Conservation (phyloP, 805 yeast species). For the Myxozyma mucilagina region DNA sequence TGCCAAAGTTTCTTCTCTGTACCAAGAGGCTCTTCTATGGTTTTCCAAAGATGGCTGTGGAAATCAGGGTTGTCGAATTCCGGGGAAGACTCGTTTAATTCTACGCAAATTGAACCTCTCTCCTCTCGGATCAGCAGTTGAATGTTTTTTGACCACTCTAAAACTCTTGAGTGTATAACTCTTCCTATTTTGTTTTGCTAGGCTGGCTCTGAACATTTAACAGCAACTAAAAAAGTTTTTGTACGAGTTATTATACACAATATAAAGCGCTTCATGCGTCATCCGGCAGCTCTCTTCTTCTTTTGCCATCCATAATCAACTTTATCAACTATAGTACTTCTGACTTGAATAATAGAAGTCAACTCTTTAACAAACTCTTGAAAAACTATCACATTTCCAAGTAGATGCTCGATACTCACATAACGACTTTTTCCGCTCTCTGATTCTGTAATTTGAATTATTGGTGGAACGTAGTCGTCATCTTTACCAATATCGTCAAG, state of each 20-base stretch:
- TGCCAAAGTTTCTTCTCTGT: too few species aligned
- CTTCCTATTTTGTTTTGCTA: too few species aligned
- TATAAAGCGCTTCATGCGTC: too few species aligned
- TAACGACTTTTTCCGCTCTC: conserved; percentile 23
- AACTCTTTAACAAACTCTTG: conserved; percentile 37
- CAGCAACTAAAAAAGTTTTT: too few species aligned
- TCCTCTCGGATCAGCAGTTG: too few species aligned
- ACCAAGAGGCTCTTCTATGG: too few species aligned
- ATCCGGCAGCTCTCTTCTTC: background rate
- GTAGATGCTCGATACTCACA: conserved; percentile 33
- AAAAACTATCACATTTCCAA: conserved; percentile 34
- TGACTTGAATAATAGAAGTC: conserved; percentile 35
- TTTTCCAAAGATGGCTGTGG: background rate
- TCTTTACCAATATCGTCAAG: conserved; percentile 26
- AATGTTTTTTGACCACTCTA: too few species aligned
- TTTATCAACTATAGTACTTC: conserved; percentile 22
- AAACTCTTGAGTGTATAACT: too few species aligned
- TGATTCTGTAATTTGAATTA: conserved; percentile 24
- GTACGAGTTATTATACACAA: too few species aligned
- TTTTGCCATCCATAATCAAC: conserved; percentile 27
- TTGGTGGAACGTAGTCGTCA: conserved; percentile 14
- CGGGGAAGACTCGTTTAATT: background rate
- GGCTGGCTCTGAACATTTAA: too few species aligned
- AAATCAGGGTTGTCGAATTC: background rate
- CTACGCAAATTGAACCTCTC: too few species aligned